Conservation (phyloP, 1,284 basidiomycete genomes). For the Fomitopsis pinicola region DNA sequence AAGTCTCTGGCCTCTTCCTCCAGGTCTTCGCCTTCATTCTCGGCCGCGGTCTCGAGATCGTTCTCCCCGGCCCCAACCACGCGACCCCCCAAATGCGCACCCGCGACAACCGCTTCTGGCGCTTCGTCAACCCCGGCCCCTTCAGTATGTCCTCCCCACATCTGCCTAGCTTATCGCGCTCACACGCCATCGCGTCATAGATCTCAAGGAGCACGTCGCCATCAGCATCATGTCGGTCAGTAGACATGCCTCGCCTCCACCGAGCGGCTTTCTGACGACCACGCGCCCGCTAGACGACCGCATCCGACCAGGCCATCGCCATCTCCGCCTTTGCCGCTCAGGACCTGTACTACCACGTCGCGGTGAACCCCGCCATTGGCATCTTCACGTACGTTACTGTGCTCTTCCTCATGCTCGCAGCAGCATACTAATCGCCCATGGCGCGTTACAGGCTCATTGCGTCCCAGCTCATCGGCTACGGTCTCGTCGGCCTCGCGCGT, state of each 20-base stretch:
- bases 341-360: conserved; percentile 32
- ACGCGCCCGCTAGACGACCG: neutral
- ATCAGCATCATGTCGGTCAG: conserved; percentile 47
- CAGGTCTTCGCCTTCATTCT: conserved; percentile 43
- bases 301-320: neutral
- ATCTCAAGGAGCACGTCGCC: conserved; percentile 58
- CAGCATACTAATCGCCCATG: conserved; percentile 13
- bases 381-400: neutral
- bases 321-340: conserved; percentile 26
- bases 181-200: conserved; percentile 19
- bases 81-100: conserved; percentile 14
- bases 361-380: conserved; percentile 18
- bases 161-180: neutral
- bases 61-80: conserved; percentile 44
- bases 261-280: neutral
- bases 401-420: neutral
- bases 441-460: conserved; percentile 30
- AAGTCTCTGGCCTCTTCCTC: conserved; percentile 53
- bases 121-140: conserved; percentile 49
- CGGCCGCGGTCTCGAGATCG: conserved; percentile 37
- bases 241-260: neutral
- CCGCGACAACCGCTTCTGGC: conserved; percentile 40
- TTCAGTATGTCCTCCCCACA: conserved; percentile 38
- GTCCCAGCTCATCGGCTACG: conserved; percentile 29
- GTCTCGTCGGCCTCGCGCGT: conserved; percentile 14